Percentiles rank a stretch among this genome's conserved stretches.
These are phyloP conservation scores for Sicyos edulis DNA, from an alignment of 306 rosid genomes.

Conservation along the genomic window DNA sequence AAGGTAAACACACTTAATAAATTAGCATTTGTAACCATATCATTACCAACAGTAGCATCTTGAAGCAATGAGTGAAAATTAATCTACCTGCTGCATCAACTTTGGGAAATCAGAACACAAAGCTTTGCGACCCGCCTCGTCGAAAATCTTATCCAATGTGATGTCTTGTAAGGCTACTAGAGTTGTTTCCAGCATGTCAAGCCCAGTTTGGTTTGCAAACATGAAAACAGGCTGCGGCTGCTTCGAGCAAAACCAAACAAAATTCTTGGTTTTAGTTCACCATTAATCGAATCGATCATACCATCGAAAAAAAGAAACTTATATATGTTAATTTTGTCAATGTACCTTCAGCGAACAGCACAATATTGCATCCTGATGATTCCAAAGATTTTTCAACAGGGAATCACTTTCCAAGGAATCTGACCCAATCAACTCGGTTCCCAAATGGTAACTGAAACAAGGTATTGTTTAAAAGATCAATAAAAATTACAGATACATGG, in stretches of 20 bases:
- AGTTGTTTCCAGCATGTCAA: conserved; percentile 94
- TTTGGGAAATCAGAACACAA: conserved; percentile 67
- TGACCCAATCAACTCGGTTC: conserved; percentile 55
- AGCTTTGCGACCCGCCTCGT: conserved; percentile 77
- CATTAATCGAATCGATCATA: not conserved
- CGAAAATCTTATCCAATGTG: conserved; percentile 82
- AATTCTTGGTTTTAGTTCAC: not conserved
- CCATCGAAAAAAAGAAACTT: not conserved
- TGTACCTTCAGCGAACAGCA: conserved; percentile 81
- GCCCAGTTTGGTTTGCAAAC: conserved; percentile 92
- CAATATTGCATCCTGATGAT: conserved; percentile 82
- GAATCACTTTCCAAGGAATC: conserved; percentile 56
- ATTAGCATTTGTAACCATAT: not conserved
- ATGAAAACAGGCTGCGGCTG: conserved; percentile 79
- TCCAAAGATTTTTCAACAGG: conserved; percentile 73
- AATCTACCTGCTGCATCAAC: conserved; percentile 80
- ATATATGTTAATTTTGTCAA: not conserved
- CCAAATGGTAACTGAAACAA: conserved; percentile 54
- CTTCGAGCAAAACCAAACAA: conserved; percentile 12
- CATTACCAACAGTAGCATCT: not conserved
- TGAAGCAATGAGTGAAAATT: not conserved
- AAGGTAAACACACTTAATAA: not conserved
- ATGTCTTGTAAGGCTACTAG: conserved; percentile 89
- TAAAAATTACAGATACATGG: not conserved
- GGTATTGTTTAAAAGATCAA: not conserved